Evolutionary conservation across 768 basidiomycete genomes (phyloP).

Genomic region (Amyloporia xantha): DNA sequence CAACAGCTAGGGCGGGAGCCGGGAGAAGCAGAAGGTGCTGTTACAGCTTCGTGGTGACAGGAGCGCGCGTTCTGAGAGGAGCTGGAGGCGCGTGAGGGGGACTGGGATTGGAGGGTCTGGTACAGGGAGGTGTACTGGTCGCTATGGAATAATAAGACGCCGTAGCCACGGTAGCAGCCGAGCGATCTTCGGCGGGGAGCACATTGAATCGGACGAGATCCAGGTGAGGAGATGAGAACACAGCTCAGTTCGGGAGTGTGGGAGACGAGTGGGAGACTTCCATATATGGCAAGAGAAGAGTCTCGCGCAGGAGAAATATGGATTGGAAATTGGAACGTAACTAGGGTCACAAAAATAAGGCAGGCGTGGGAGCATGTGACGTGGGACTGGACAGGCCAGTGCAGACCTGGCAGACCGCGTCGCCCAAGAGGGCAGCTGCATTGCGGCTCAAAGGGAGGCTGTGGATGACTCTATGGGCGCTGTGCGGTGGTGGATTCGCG

Average conservation of each 20-base stretch:
- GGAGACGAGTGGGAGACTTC: not conserved
- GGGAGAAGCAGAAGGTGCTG: slow-evolving; percentile 3
- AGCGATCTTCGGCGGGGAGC: slow-evolving; percentile 18
- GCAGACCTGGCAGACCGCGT: not conserved
- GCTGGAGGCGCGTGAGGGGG: slow-evolving; percentile 4
- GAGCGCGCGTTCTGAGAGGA: not conserved
- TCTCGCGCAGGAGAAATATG: not conserved
- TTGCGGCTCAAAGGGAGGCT: not conserved
- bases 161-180: slow-evolving; percentile 9
- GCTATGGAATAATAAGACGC: slow-evolving; percentile 4
- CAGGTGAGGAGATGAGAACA: slow-evolving; percentile 14
- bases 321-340: slow-evolving; percentile 3
- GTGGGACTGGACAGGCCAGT: slow-evolving; percentile 2
- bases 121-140: not conserved
- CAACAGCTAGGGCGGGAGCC: not conserved
- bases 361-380: slow-evolving; percentile 1
- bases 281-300: not conserved
- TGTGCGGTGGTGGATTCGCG: not conserved
- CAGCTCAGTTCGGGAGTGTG: slow-evolving; percentile 15
- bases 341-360: slow-evolving; percentile 3
- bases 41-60: not conserved
- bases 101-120: slow-evolving; percentile 2
- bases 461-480: not conserved
- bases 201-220: slow-evolving; percentile 11
- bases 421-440: too few relatives aligned